Evolutionary conservation across 257 asterid genomes (phyloP).

Genomic region (Solanum clarkiae): DNA sequence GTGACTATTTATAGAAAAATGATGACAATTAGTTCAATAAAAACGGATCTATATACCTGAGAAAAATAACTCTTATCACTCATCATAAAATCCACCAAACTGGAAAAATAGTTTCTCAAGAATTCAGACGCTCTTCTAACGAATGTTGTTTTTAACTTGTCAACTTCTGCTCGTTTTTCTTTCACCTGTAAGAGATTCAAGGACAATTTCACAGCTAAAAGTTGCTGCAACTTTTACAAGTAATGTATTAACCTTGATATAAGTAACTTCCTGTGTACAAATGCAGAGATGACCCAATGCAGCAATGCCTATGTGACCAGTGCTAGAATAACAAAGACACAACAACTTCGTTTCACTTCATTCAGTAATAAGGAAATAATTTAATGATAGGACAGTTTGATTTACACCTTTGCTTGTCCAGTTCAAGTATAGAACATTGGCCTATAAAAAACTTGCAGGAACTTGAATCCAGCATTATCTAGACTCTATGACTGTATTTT

Average conservation of each 20-base stretch:
- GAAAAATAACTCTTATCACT: constrained; percentile 93
- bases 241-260: not conserved
- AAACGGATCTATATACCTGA: constrained; percentile 42
- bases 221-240: not conserved
- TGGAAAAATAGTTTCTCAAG: constrained; percentile 70
- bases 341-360: not conserved
- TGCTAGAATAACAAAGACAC: not conserved
- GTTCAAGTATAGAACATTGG: not conserved
- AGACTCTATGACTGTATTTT: not conserved
- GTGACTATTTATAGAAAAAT: constrained; percentile 4
- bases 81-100: constrained; percentile 95
- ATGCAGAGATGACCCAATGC: not conserved
- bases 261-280: not conserved
- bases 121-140: constrained; percentile 91
- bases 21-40: not conserved
- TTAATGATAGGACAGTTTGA: not conserved
- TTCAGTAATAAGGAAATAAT: not conserved
- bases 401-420: not conserved
- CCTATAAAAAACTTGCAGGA: not conserved
- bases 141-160: constrained; percentile 50
- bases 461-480: not conserved
- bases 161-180: constrained; percentile 91
- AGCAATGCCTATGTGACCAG: not conserved
- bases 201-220: not conserved
- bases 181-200: constrained; percentile 46